phyloP scores from a whole-genome alignment of 139 green algal species.

The Pseudopediastrum boryanum region DNA sequence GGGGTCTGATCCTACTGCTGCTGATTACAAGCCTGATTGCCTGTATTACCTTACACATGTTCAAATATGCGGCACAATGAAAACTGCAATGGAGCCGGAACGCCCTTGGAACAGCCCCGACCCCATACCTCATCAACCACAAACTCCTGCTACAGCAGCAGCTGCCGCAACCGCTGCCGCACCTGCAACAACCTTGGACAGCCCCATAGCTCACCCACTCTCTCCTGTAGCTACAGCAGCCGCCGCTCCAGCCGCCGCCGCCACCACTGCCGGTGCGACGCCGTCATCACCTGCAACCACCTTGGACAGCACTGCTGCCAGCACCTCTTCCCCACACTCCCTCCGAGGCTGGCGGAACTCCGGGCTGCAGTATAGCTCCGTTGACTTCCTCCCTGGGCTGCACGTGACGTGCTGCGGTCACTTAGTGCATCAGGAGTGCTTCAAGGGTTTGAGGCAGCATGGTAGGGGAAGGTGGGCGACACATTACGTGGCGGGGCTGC shows the following conservation, averaged over 20 bases:
- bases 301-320: not conserved
- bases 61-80: too few species aligned
- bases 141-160: too few species aligned
- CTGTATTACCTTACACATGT: too few species aligned
- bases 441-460: not conserved
- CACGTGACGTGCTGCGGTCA: too few species aligned
- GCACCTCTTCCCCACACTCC: not conserved
- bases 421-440: not conserved
- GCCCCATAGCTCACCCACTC: not conserved
- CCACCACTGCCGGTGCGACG: not conserved
- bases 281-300: not conserved
- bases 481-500: too few species aligned
- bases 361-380: not conserved
- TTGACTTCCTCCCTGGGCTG: too few species aligned
- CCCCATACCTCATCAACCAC: too few species aligned
- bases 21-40: too few species aligned
- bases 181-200: slow-evolving; percentile 12
- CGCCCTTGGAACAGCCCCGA: too few species aligned
- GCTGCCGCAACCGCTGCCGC: not conserved
- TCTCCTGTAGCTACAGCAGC: not conserved
- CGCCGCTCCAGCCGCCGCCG: not conserved
- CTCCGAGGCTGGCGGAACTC: not conserved
- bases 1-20: too few species aligned
- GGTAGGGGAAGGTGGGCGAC: not conserved
- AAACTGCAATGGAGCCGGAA: too few species aligned